Base-by-base conservation (phyloP, 169 alveolate genomes). In the Haemoproteus tartakovskyi region DNA sequence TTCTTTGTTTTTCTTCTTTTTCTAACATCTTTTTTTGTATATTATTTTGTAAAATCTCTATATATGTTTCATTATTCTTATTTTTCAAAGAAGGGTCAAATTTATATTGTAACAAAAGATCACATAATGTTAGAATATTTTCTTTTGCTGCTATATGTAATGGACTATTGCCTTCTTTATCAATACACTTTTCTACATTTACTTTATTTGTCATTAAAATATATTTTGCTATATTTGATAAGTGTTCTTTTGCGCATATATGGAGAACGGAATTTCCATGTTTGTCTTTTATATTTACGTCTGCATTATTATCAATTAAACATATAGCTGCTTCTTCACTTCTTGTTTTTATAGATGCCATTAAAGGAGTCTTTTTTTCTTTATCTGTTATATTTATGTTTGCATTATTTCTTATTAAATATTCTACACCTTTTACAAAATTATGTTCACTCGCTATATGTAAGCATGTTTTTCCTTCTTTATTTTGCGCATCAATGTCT, bases 61-160 rank as follows among this genome's bases (percentile, higher is more conserved):
- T 36, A 74, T 74, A 74, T 24, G 84, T 74, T 74, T 74, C 84
- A 18, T 74, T 57, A 22, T 74, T 36, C 21, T 54, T 74, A 40
- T 74, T 74, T 57, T 74, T 74, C 12, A 74, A 18, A 16, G 46
- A 43, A 8, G 27, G 63, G 46, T 74, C 84, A 54, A 74, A 56
- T 26, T 74, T 56, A 48, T 74, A 37, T 47, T 56, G 54, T 61
- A 74, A 45, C 33, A 57, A 74, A 5, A 74, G 43, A 14, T 74
- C 43, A 30, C 84, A 74, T 29, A 74, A 16, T n/a, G 27, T 61
- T 47, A 43, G 54, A 36, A 56, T 26, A 38, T 74, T 57, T 36
- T 74, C 84, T 26, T 46, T 74, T 24, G 84, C 84, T 45, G 84
- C 78, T 29, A 74, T 74, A 57, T 74, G 84, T 56, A 74, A 26